Base-by-base conservation (phyloP, 371 early-diverging fungal genomes). In the Chytridiales sp. region DNA sequence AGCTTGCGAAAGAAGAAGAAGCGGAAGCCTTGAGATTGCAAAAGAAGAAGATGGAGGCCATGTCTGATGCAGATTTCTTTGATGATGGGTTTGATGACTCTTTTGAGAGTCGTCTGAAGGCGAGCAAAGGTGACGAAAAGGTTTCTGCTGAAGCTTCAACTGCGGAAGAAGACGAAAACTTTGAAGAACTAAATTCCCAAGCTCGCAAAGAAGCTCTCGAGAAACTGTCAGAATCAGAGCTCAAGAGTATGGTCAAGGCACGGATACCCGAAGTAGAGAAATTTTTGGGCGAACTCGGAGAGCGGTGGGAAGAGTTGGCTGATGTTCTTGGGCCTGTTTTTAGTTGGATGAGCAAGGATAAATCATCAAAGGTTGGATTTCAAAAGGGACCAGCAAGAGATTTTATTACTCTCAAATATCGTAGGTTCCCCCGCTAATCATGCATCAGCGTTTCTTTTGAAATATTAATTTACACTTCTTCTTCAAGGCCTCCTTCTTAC, bases 21-120 rank as follows among this genome's bases (percentile, higher is more conserved):
- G 84, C 84, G 44, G 96, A 96, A 69, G 96, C 94, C 0, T 70
- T 91, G 55, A 84, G 89, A 60, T 75, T 97, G 59, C 94, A 94
- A 67, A 85, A 83, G 73, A 83, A 88, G 69, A 85, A 84, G 32
- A 65, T 90, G 17, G 81, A 85, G 29, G 77, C 81, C 27, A 85
- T 95, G 83, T 80, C 85, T 34, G 96, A 94, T 71, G 88, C 84
- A 32, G 96, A 97, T 79, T 95, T 94, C 66, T 74, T 95, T n/a
- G 92, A 89, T 52, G 88, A 86, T 53, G 65, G 79, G 8, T 65
- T 65, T 53, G 67, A 40, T 4, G 57, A 62, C 52, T 47, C 50
- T 22, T 21, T 51, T 4, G 36, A 54, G 62, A 67, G 56, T 61
- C 62, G 57, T 61, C 61, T 21, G 56, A 48, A 6, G 29, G 64